Evolutionary conservation across 1,139 yeast genomes (phyloP), one percentile per base, ranked within the genome.

Genomic region (Yamadazyma dendronema): DNA sequence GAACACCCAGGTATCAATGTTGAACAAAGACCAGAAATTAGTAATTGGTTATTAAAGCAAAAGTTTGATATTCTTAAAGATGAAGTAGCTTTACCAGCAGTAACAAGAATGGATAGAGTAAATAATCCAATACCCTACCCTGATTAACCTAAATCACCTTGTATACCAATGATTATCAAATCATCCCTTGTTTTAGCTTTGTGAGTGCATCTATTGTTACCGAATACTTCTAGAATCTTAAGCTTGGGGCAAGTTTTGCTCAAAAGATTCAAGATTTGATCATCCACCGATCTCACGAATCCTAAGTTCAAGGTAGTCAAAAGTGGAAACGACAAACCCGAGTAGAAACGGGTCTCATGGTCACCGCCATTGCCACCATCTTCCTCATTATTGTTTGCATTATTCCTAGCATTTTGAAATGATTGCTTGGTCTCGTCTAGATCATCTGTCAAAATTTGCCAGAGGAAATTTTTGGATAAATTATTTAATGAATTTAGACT

Each of bases 211-310:
- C 77, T 65, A 48, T 84, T 85, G 49, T 82, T 74, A 0, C 96
- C 96, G 57, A 83, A 86, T 4, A 86, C 87, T 52, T 87, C 96
- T 39, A 89, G 53, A 10, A 85, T 65, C 31, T 73, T 69, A 41
- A 89, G 59, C 35, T 74, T 76, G 0, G 81, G 76, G 48, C 92
- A 84, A 12, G 70, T 65, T 19, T 72, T 64, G 7, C 81, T 74
- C 14, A 87, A 49, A 16, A 72, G 53, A 22, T 71, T 69, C 11
- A 87, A 57, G 1, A 80, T 67, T 24, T 69, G 75, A 59, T 88
- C 85, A 56, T 86, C 87, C 4, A 86, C 74, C 15, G 79, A 67
- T 35, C 94, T 66, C 2, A 87, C 87, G 62, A 89, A 89, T 0
- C 96, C 92, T 11, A 79, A 52, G 56, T 89, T 92, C 21, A 84